Base-by-base conservation (phyloP, 495 filamentous ascomycete species). In the Penicillium canescens region DNA sequence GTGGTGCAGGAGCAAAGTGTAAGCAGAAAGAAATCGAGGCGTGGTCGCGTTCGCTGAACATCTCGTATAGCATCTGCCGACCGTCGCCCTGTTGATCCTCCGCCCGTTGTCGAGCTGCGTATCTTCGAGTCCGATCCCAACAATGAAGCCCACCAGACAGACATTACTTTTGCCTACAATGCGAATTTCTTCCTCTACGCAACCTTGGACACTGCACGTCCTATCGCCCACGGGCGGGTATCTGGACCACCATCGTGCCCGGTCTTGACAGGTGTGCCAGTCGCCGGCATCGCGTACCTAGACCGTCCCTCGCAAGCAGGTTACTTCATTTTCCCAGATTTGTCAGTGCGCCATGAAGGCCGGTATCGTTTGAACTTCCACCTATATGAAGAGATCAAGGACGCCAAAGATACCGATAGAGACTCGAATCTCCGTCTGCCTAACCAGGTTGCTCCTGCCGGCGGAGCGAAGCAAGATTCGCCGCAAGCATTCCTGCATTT, bases 151-250 rank as follows among this genome's bases (percentile, higher is more conserved):
- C 72, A 73, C 39, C 78, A 67, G 47, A 84, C 83, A 50, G 89
- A 94, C 59, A 88, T 96, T 62, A 98, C 94, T 6, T 96, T 94
- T 67, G 78, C 84, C 51, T 92, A 96, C 73, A 93, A 96, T 63
- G 92, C 93, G 64, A 96, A 96, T 72, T 98, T 97, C 81, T 97
- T 98, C 75, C 88, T 97, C 45, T 98, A 89, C 63, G 92, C 92
- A 7, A 96, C 92, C 0, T 80, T 98, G 53, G 92, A 97, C 56
- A 83, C 89, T 59, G 90, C 91, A 13, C 89, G 94, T 10, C 82
- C 84, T 14, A 91, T 97, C 60, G 91, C 91, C 3, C 89, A 93
- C 51, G 88, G 87, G 26, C 87, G 92, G 40, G 80, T 88, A 38
- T 80, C 82, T 20, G 79, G 83, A 4, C 72, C 85, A 21, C 86